Percentiles rank a stretch among this genome's conserved stretches.
Evolutionary conservation across 2,329 filamentous ascomycete species (phyloP).

Genomic region (Trichoderma guizhouense): DNA sequence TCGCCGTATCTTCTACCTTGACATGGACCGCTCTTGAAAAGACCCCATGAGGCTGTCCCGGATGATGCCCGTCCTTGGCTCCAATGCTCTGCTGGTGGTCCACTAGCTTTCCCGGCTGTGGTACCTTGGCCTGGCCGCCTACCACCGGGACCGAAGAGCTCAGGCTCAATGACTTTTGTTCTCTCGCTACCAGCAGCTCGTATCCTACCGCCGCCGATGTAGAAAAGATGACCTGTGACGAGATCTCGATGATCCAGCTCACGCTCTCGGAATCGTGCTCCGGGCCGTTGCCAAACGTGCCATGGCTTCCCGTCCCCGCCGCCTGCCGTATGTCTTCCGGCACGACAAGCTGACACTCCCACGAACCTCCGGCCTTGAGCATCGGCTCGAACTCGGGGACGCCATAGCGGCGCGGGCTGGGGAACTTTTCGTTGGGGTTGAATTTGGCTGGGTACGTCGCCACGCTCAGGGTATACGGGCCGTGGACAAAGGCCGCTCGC

Average conservation of each 20-base stretch:
- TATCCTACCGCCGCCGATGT: conserved; percentile 82
- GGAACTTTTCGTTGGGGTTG: conserved; percentile 75
- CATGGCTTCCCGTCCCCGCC: conserved; percentile 48
- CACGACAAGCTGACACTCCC: conserved; percentile 75
- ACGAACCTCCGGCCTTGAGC: conserved; percentile 87
- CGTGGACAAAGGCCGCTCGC: conserved; percentile 92
- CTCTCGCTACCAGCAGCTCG: conserved; percentile 80
- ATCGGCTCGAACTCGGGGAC: conserved; percentile 92
- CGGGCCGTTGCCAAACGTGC: conserved; percentile 44
- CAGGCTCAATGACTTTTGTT: conserved; percentile 75
- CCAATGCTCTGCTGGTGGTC: conserved; percentile 68
- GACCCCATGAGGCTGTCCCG: conserved; percentile 67
- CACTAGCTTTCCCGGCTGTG: conserved; percentile 68
- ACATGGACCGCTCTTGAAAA: conserved; percentile 78
- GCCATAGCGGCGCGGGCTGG: conserved; percentile 66
- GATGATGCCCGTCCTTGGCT: conserved; percentile 56
- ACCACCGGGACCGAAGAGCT: conserved; percentile 48
- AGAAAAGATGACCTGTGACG: conserved; percentile 93
- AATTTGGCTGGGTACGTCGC: conserved; percentile 82
- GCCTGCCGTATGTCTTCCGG: conserved; percentile 72
- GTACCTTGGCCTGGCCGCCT: conserved; percentile 44
- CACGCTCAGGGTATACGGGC: conserved; percentile 86
- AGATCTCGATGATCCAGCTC: conserved; percentile 86
- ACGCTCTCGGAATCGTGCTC: conserved; percentile 55
- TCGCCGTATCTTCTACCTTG: conserved; percentile 81